Conservation (phyloP, 2,329 filamentous ascomycete genomes). For the Parasarocladium wereldwijsianum region DNA sequence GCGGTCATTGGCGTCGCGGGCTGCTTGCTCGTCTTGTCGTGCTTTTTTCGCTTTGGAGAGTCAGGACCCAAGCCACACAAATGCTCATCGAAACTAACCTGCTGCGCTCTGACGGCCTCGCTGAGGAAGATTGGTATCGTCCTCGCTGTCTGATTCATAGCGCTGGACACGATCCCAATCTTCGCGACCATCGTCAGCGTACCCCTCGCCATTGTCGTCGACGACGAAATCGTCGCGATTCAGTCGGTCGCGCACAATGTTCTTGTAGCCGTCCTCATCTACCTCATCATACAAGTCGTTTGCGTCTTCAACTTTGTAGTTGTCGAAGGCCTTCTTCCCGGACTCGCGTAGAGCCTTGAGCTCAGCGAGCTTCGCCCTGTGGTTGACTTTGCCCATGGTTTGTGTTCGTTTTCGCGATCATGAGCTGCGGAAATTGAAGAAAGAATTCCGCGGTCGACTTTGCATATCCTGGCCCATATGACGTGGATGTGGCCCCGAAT, state of each 20-base stretch:
- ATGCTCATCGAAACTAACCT: constrained; percentile 23
- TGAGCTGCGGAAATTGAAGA: no score
- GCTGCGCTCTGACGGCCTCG: constrained; percentile 35
- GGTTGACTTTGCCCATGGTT: constrained; percentile 21
- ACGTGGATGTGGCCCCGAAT: no score
- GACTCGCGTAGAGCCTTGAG: constrained; percentile 70
- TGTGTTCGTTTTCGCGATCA: no score
- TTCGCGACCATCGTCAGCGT: constrained; percentile 89
- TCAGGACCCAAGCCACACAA: constrained; percentile 1
- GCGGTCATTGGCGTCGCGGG: constrained; percentile 74
- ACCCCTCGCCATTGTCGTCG: constrained; percentile 94
- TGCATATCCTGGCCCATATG: no score
- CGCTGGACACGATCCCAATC: constrained; percentile 70
- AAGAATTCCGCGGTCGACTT: no score
- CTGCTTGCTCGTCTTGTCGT: constrained; percentile 73
- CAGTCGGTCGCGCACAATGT: constrained; percentile 75
- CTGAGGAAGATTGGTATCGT: constrained; percentile 15
- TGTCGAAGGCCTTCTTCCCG: constrained; percentile 81
- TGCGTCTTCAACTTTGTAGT: constrained; percentile 75
- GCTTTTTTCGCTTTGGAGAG: constrained; percentile 58
- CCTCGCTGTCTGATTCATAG: constrained; percentile 62
- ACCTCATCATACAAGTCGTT: constrained; percentile 87
- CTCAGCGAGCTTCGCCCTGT: constrained; percentile 52
- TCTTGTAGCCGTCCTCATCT: constrained; percentile 94
- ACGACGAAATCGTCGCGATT: constrained; percentile 97